Percentiles rank a stretch among this genome's conserved stretches.
Conservation (phyloP, 192 early-diverging fungal species). For the Gonapodya prolifera region DNA sequence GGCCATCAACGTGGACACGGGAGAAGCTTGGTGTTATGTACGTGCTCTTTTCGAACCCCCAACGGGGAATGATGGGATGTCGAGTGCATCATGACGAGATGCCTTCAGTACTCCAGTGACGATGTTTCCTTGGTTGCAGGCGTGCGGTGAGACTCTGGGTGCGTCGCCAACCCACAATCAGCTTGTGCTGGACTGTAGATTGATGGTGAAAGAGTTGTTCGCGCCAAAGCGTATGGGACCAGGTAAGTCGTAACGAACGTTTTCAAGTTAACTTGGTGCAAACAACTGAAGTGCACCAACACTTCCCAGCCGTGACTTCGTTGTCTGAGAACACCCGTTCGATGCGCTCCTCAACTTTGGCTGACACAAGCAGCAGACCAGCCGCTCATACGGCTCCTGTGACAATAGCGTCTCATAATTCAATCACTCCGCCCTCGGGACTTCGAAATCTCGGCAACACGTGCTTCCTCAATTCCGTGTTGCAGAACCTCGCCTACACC, state of each 20-base stretch:
- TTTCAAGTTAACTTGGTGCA: too few species aligned
- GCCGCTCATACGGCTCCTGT: too few species aligned
- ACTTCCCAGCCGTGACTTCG: too few species aligned
- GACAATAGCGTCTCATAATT: not conserved
- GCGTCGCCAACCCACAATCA: not conserved
- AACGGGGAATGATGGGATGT: too few species aligned
- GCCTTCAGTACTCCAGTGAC: too few species aligned
- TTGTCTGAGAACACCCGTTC: too few species aligned
- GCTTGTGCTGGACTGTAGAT: not conserved
- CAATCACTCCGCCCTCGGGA: not conserved
- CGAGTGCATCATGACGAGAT: too few species aligned
- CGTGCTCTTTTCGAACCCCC: too few species aligned
- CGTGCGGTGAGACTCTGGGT: not conserved
- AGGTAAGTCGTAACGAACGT: not conserved
- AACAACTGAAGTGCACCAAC: too few species aligned
- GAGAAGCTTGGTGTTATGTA: not conserved
- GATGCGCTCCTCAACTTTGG: too few species aligned
- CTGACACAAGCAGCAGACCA: too few species aligned
- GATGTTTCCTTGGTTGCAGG: too few species aligned
- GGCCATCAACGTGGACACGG: not conserved
- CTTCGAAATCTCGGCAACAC: slow-evolving; percentile 20
- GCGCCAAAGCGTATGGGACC: not conserved
- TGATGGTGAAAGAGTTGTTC: not conserved
- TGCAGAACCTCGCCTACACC: slow-evolving; percentile 26
- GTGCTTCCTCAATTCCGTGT: slow-evolving; percentile 67